Base-by-base conservation (phyloP, 352 stramenopile genomes). In the Blastocystis sp. region DNA sequence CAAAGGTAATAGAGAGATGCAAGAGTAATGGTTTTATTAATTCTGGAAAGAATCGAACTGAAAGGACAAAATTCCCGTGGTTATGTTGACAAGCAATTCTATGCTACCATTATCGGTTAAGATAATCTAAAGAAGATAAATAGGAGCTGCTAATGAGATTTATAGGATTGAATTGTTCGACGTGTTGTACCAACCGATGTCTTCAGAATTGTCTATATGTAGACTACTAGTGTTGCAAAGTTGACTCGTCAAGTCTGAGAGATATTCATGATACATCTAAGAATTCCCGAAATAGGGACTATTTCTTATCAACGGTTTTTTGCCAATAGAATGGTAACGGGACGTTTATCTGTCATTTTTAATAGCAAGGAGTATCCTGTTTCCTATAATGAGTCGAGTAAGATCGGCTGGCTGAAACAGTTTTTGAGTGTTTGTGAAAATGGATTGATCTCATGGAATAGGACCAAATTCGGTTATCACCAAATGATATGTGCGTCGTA, bases 1-100 rank as follows among this genome's bases (percentile, higher is more conserved):
- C 35, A 76, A 76, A 53, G 22, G 64, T n/a, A 53, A 76, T 53
- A 76, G 64, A 76, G 33, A 76, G 33, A 76, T 76, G 64, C 64
- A 15, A 76, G 64, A 76, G 64, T 76, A 76, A 76, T 48, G 42
- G 33, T 76, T 51, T 76, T 62, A 13, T 33, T 58, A 13, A 33
- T n/a, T 62, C 56, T n/a, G 27, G 19, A 62, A 33, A 62, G 19
- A 62, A 62, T 7, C 56, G 27, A 62, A 62, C 19, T 33, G 56
- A n/a, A 33, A 62, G 3, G 40, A 48, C 9, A 2, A 9, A 48
- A 48, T 9, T 15, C 3, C 56, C 56, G 13, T 13, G 56, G 56
- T 62, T 62, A 48, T 48, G 40, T 48, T 48, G 40, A 48, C 40
- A 48, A 48, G 40, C 40, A 48, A 48, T 9, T 48, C 40, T 9